phyloP scores from a whole-genome alignment of 495 filamentous ascomycete genomes.

The Cercophora samala region DNA sequence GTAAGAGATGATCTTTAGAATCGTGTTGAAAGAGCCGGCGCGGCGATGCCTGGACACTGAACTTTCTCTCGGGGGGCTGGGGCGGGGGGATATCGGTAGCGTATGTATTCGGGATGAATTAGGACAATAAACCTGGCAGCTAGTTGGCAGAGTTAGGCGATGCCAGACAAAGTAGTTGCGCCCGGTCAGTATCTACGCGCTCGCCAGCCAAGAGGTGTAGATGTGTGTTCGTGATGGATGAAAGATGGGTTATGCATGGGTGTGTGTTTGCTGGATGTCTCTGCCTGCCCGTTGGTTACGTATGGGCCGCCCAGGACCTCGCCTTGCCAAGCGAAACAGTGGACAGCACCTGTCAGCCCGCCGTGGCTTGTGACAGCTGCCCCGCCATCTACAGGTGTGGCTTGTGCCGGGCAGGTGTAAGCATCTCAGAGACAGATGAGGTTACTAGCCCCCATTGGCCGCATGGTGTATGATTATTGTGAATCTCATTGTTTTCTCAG shows the following conservation, averaged over 20 bases:
- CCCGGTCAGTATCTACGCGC: background rate
- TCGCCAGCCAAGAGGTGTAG: background rate
- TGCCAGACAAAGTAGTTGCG: background rate
- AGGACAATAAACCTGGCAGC: background rate
- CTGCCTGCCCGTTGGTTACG: constrained; percentile 30
- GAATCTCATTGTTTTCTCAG: background rate
- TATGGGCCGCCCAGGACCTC: constrained; percentile 25
- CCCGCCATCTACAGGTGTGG: background rate
- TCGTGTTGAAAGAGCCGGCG: background rate
- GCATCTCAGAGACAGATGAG: background rate
- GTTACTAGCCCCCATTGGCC: background rate
- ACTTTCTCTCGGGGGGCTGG: background rate
- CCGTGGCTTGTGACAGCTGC: background rate
- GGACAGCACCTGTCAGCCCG: background rate
- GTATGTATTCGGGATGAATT: background rate
- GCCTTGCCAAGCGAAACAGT: constrained; percentile 18
- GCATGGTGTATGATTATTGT: background rate
- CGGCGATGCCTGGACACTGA: background rate
- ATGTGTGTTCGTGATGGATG: constrained; percentile 13
- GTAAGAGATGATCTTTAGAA: constrained; percentile 18
- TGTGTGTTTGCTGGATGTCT: constrained; percentile 10
- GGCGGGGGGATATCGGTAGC: background rate
- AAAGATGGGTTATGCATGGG: constrained; percentile 7
- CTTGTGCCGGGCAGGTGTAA: background rate
- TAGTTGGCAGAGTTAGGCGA: background rate